phyloP scores from a whole-genome alignment of 1,284 basidiomycete species.

The Leccinum solheimii region DNA sequence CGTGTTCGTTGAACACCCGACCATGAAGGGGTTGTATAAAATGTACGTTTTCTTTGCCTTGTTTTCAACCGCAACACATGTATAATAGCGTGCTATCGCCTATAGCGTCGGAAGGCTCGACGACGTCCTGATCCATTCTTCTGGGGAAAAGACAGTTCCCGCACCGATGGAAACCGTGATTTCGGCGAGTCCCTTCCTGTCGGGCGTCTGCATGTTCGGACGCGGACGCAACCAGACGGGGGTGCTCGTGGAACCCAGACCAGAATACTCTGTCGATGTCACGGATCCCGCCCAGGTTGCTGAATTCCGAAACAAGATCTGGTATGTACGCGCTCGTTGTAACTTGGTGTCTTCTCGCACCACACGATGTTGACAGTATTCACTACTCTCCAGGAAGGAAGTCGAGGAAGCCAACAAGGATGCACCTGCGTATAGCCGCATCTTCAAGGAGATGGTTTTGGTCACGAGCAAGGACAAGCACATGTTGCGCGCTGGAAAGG shows the following conservation, averaged over 20 bases:
- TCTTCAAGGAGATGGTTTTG: constrained; percentile 21
- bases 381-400: constrained; percentile 14
- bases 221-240: constrained; percentile 23
- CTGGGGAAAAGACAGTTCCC: too few species aligned
- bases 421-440: constrained; percentile 35
- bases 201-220: constrained; percentile 28
- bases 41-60: constrained; percentile 31
- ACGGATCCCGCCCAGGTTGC: constrained; percentile 20
- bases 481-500: constrained; percentile 30
- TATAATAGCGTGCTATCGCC: not conserved
- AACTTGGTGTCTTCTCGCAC: not conserved
- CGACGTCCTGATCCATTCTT: too few species aligned
- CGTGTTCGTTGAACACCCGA: constrained; percentile 35
- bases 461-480: constrained; percentile 28
- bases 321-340: constrained; percentile 14
- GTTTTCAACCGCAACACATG: not conserved
- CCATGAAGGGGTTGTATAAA: constrained; percentile 33
- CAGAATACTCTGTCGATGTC: constrained; percentile 23
- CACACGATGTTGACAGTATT: not conserved
- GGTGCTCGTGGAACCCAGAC: constrained; percentile 29
- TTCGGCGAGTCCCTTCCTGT: too few species aligned
- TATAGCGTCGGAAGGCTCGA: too few species aligned
- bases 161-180: too few species aligned
- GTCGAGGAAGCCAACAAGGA: constrained; percentile 37
- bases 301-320: constrained; percentile 27